Evolutionary conservation across 2,329 filamentous ascomycete species (phyloP).

Genomic region (Leptographium lundbergii): DNA sequence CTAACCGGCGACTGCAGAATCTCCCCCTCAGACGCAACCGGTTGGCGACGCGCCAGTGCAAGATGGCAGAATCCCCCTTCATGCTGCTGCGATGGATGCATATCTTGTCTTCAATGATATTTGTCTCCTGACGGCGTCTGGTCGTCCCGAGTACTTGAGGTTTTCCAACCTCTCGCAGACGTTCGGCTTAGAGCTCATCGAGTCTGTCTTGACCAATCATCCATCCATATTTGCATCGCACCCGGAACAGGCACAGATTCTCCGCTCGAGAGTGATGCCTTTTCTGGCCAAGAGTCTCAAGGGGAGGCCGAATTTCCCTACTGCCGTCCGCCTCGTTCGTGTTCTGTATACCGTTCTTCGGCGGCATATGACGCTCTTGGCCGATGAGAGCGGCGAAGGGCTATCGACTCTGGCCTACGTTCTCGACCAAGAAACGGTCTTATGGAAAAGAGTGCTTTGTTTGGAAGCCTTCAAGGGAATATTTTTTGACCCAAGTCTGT

Average conservation of each 20-base stretch:
- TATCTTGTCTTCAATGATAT: slow-evolving; percentile 82
- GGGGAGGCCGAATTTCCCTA: slow-evolving; percentile 66
- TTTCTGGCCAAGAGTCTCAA: slow-evolving; percentile 67
- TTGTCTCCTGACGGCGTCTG: slow-evolving; percentile 74
- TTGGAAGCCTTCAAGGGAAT: slow-evolving; percentile 85
- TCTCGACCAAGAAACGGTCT: slow-evolving; percentile 69
- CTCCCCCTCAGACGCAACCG: slow-evolving; percentile 34
- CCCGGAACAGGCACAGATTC: slow-evolving; percentile 65
- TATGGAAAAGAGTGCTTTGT: slow-evolving; percentile 82
- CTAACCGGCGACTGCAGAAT: not conserved
- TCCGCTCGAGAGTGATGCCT: slow-evolving; percentile 69
- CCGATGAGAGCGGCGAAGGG: slow-evolving; percentile 70
- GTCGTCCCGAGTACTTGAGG: slow-evolving; percentile 68
- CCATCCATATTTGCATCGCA: slow-evolving; percentile 66
- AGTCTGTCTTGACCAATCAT: slow-evolving; percentile 80
- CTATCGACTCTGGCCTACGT: slow-evolving; percentile 72
- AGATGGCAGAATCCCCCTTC: slow-evolving; percentile 52
- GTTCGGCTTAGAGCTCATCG: slow-evolving; percentile 82
- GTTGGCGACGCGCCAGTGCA: slow-evolving; percentile 56
- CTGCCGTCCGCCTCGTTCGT: slow-evolving; percentile 68
- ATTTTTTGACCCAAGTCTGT: slow-evolving; percentile 66
- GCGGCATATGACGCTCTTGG: slow-evolving; percentile 61
- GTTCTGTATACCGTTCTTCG: slow-evolving; percentile 74
- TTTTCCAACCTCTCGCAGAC: slow-evolving; percentile 68
- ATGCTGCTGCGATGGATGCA: slow-evolving; percentile 71